Conservation (phyloP, 2,329 filamentous ascomycete genomes). For the Grosmannia clavigera region DNA sequence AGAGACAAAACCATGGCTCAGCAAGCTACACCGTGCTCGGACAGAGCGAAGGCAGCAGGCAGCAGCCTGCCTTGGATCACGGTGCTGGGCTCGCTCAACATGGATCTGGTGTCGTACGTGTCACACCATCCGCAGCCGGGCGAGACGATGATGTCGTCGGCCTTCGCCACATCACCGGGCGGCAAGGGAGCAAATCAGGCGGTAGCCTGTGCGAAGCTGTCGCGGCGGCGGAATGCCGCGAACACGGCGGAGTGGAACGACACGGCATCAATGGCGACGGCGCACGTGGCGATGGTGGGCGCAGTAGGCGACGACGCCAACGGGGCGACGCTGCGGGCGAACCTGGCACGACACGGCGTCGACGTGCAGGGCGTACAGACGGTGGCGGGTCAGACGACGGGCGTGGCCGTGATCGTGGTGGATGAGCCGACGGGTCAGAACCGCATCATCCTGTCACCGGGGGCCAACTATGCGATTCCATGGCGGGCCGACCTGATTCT, state of each 20-base stretch:
- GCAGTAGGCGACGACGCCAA: slow-evolving; percentile 61
- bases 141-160: slow-evolving; percentile 72
- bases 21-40: background rate
- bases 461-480: slow-evolving; percentile 48
- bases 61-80: slow-evolving; percentile 44
- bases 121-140: slow-evolving; percentile 71
- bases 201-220: slow-evolving; percentile 75
- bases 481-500: slow-evolving; percentile 19
- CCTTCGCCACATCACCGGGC: slow-evolving; percentile 70
- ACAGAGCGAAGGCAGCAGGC: background rate
- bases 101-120: slow-evolving; percentile 83
- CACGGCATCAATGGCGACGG: slow-evolving; percentile 20
- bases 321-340: slow-evolving; percentile 43
- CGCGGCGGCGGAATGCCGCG: slow-evolving; percentile 32
- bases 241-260: slow-evolving; percentile 20
- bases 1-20: background rate
- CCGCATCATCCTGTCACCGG: slow-evolving; percentile 60
- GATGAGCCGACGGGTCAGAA: slow-evolving; percentile 63
- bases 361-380: slow-evolving; percentile 41
- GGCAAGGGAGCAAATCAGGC: slow-evolving; percentile 97
- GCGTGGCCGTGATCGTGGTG: slow-evolving; percentile 64
- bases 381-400: slow-evolving; percentile 39
- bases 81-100: slow-evolving; percentile 86
- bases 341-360: slow-evolving; percentile 49
- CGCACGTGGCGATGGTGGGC: slow-evolving; percentile 56